Percentiles rank a stretch among this genome's conserved stretches.
These are phyloP conservation scores for Picea abies DNA, from an alignment of 83 land plant genomes.

Conservation along the genomic window DNA sequence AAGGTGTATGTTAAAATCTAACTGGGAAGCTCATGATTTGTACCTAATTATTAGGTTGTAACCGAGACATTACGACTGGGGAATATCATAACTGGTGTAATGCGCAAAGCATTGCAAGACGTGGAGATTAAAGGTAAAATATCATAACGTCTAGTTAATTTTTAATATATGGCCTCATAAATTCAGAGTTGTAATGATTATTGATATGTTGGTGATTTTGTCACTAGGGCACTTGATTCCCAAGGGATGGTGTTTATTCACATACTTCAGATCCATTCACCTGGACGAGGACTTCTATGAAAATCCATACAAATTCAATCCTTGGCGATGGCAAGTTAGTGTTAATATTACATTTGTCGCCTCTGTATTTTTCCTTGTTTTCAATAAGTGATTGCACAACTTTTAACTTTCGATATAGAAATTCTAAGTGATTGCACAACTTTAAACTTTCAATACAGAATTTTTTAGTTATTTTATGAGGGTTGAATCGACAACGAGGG, in stretches of 20 bases:
- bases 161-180: neutral
- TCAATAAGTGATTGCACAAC: too few relatives aligned
- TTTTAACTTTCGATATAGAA: too few relatives aligned
- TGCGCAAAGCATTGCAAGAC: conserved; percentile 58
- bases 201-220: neutral
- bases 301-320: conserved; percentile 54
- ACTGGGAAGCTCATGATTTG: neutral
- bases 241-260: conserved; percentile 65
- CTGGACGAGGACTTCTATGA: conserved; percentile 53
- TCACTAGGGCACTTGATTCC: conserved; percentile 45
- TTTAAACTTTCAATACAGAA: too few relatives aligned
- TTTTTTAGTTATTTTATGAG: too few relatives aligned
- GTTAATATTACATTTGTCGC: neutral
- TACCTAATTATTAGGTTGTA: conserved; percentile 36
- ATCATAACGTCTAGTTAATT: neutral
- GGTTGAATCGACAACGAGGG: neutral
- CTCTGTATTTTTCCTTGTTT: too few relatives aligned
- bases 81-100: conserved; percentile 59
- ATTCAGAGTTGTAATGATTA: neutral
- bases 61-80: conserved; percentile 70
- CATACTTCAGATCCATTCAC: conserved; percentile 65
- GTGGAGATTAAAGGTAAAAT: conserved; percentile 42
- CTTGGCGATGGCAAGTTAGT: conserved; percentile 77
- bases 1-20: neutral
- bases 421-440: too few relatives aligned